phyloP scores from a whole-genome alignment of 2,329 filamentous ascomycete species.

The Pyrenophora teres region DNA sequence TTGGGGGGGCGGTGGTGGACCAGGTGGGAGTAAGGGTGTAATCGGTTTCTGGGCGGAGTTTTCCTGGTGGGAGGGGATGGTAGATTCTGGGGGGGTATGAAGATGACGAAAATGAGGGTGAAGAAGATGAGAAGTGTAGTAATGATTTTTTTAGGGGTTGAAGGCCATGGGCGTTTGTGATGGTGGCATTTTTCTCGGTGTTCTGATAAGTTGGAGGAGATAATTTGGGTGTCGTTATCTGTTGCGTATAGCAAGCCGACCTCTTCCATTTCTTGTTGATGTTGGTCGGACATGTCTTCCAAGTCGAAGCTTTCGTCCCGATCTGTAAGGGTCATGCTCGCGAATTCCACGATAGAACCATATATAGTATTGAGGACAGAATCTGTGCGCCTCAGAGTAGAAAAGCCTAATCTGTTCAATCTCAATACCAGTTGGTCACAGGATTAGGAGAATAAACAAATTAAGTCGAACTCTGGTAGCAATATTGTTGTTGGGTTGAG shows the following conservation, averaged over 20 bases:
- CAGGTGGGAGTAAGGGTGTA: slow-evolving; percentile 62
- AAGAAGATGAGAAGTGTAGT: slow-evolving; percentile 12
- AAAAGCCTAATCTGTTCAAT: neutral
- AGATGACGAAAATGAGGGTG: slow-evolving; percentile 7
- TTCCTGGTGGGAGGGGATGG: neutral
- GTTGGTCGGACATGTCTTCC: slow-evolving; percentile 9
- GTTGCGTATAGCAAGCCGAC: slow-evolving; percentile 24
- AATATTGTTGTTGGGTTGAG: too few relatives aligned
- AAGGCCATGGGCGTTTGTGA: slow-evolving; percentile 7
- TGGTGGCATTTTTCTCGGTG: slow-evolving; percentile 15
- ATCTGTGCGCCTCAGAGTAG: too few relatives aligned
- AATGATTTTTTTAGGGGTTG: slow-evolving; percentile 17
- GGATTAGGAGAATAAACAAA: too few relatives aligned
- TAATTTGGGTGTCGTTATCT: neutral
- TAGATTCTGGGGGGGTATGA: neutral
- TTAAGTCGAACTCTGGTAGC: too few relatives aligned
- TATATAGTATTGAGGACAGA: neutral
- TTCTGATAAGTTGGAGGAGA: neutral
- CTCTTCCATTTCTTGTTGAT: slow-evolving; percentile 15
- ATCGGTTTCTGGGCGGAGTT: slow-evolving; percentile 30
- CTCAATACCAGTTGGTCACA: too few relatives aligned
- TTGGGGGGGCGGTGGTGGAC: slow-evolving; percentile 58
- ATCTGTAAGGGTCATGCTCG: neutral
- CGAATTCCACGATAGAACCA: neutral
- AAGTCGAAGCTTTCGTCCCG: slow-evolving; percentile 12